Evolutionary conservation across 1,284 basidiomycete genomes (phyloP), one percentile per base, ranked within the genome.

Genomic region (Cystobasidium slooffiae): DNA sequence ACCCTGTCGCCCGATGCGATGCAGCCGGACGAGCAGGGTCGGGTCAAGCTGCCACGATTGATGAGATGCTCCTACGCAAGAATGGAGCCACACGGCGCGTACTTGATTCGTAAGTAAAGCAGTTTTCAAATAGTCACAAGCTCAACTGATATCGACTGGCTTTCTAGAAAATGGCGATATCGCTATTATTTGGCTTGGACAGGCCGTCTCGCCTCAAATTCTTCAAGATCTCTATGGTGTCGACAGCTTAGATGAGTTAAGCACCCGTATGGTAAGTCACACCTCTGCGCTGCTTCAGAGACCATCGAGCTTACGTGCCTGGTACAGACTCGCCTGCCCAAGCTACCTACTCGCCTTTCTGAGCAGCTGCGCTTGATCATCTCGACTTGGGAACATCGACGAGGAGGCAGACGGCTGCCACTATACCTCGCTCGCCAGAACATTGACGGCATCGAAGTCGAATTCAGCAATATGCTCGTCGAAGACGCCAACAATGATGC

Each of bases 401-500:
- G 93, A 49, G 85, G 85, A 58, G 88, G 89, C 8, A 84, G 86
- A 18, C 82, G 86, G 1, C 78, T 88, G 53, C 92, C 90, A 68
- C 87, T 97, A 75, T 84, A 89, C 47, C 86, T 98, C 61, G 92
- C 93, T 0, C 87, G 97, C 16, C 97, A 99, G 82, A 94, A 97
- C 81, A 85, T 94, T 80, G 97, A 99, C 81, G 95, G 90, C 10
- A 86, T 89, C 75, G 97, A 99, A 84, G 88, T 99, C 68, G 97
- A 99, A 82, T 95, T 96, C 79, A 93, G 92, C 76, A 97, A 99
- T 84, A 92, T 96, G 89, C 86, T 99, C 16, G 89, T 97, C 14
- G 97, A 99, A 84, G 97, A 99, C 83, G 89, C 91, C 82, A 99
- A 99, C 82, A 97, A 97, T 80, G 95, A 93, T 58, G 91, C 91